These are phyloP conservation scores for Chytriomyces sp. DNA, from an alignment of 192 early-diverging fungal species.

Conservation along the genomic window DNA sequence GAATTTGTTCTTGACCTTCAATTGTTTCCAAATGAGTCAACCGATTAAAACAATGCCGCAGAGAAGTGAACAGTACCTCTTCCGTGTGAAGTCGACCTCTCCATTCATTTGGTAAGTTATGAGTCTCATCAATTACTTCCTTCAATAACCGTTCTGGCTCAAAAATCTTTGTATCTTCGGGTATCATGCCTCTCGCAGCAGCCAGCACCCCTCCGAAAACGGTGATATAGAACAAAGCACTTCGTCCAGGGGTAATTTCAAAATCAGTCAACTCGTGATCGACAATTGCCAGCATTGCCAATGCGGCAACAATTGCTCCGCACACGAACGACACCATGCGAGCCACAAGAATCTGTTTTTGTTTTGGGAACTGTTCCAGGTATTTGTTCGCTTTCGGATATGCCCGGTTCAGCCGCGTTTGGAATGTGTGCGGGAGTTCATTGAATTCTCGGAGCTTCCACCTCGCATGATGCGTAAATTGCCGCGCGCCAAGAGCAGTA, in stretches of 20 bases:
- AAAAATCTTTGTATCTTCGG: slow-evolving; percentile 79
- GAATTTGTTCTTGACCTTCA: slow-evolving; percentile 78
- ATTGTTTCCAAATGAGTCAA: background rate
- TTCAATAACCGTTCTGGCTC: slow-evolving; percentile 80
- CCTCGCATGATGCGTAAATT: slow-evolving; percentile 82
- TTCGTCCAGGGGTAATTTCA: slow-evolving; percentile 86
- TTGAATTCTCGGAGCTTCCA: slow-evolving; percentile 99
- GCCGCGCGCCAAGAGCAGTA: slow-evolving; percentile 74
- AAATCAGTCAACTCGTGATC: slow-evolving; percentile 90
- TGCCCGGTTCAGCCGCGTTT: slow-evolving; percentile 73
- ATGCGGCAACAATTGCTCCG: slow-evolving; percentile 85
- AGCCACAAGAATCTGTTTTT: slow-evolving; percentile 75
- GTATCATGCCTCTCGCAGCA: slow-evolving; percentile 76
- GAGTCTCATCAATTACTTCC: slow-evolving; percentile 83
- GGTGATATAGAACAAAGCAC: slow-evolving; percentile 93
- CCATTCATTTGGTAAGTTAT: slow-evolving; percentile 91
- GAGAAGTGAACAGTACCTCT: slow-evolving; percentile 52
- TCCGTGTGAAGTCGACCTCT: slow-evolving; percentile 80
- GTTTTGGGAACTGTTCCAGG: slow-evolving; percentile 88
- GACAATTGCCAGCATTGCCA: slow-evolving; percentile 79
- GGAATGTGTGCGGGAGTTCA: slow-evolving; percentile 91
- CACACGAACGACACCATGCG: slow-evolving; percentile 88
- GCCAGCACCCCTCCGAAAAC: slow-evolving; percentile 86
- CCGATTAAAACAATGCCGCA: background rate
- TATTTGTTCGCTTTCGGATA: slow-evolving; percentile 81